A percentile compares a stretch with the other conserved stretches of the same genome.
phyloP scores from a whole-genome alignment of 345 rosid genomes.

The Lumnitzera littorea region DNA sequence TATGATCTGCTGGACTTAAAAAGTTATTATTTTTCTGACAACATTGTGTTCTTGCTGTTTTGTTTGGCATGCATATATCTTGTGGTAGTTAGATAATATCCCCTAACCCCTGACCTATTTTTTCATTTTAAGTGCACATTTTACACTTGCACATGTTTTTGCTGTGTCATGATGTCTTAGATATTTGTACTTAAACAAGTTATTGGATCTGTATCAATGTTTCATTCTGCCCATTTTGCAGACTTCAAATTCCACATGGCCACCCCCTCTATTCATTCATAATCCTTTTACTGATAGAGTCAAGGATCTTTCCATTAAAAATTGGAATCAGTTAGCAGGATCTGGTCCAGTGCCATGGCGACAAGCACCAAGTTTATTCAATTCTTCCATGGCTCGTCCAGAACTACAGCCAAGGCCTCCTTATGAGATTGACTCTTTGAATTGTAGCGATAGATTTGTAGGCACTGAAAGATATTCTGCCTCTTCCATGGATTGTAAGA shows the following conservation, averaged over 20 bases:
- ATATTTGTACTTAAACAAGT: too few relatives aligned
- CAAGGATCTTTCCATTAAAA: conserved; percentile 44
- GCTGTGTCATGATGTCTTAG: too few relatives aligned
- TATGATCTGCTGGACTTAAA: too few relatives aligned
- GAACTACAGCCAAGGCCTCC: conserved; percentile 39
- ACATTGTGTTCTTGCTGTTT: too few relatives aligned
- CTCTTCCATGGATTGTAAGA: conserved; percentile 43
- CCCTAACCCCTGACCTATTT: too few relatives aligned
- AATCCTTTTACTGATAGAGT: conserved; percentile 44
- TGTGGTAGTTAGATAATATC: too few relatives aligned
- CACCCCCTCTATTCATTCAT: conserved; percentile 33
- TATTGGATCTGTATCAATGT: background rate
- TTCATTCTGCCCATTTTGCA: conserved; percentile 26
- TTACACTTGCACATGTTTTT: too few relatives aligned
- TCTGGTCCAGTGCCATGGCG: conserved; percentile 73
- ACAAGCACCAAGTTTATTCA: conserved; percentile 61
- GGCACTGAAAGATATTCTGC: conserved; percentile 30
- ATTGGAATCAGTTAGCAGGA: conserved; percentile 62
- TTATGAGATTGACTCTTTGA: conserved; percentile 42
- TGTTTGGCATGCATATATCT: too few relatives aligned
- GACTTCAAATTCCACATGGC: conserved; percentile 48
- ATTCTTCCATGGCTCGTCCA: conserved; percentile 49
- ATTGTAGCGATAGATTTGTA: conserved; percentile 36
- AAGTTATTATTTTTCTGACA: too few relatives aligned
- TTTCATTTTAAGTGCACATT: too few relatives aligned